Conservation (phyloP, 2,329 filamentous ascomycete genomes). For the Fusarium pseudonygamai region DNA sequence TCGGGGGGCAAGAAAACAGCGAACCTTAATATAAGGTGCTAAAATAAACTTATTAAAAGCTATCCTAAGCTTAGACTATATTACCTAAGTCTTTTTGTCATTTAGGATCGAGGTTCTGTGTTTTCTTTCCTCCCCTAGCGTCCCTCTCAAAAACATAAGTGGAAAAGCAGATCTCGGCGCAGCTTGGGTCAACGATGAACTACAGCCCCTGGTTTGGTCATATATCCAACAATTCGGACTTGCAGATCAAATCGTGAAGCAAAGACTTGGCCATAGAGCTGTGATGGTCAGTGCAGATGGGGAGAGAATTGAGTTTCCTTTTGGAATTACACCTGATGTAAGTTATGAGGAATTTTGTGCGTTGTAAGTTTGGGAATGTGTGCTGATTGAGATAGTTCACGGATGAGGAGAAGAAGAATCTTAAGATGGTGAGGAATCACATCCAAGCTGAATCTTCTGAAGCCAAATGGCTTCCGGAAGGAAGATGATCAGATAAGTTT, state of each 20-base stretch:
- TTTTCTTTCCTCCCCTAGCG: too few relatives aligned
- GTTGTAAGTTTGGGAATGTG: background rate
- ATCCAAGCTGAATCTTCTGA: constrained; percentile 47
- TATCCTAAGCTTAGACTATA: too few relatives aligned
- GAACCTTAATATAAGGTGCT: too few relatives aligned
- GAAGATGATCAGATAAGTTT: constrained; percentile 48
- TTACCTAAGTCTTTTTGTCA: too few relatives aligned
- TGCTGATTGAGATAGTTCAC: constrained; percentile 37
- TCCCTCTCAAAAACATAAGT: constrained; percentile 43
- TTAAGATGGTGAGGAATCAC: constrained; percentile 48
- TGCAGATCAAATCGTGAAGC: constrained; percentile 50
- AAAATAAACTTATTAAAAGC: too few relatives aligned
- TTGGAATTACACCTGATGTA: constrained; percentile 39
- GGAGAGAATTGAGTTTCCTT: constrained; percentile 26
- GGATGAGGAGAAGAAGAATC: constrained; percentile 45
- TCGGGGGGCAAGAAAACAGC: too few relatives aligned
- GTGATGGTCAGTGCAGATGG: constrained; percentile 54
- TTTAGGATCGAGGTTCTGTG: too few relatives aligned
- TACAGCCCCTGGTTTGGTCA: constrained; percentile 56
- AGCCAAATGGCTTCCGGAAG: constrained; percentile 18
- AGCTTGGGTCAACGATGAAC: constrained; percentile 68
- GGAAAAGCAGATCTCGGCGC: constrained; percentile 62
- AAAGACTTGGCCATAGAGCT: constrained; percentile 57
- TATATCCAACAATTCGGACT: constrained; percentile 53
- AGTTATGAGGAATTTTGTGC: fast-evolving